Conservation (phyloP, 345 rosid genomes). For the Cardiospermum halicacabum region DNA sequence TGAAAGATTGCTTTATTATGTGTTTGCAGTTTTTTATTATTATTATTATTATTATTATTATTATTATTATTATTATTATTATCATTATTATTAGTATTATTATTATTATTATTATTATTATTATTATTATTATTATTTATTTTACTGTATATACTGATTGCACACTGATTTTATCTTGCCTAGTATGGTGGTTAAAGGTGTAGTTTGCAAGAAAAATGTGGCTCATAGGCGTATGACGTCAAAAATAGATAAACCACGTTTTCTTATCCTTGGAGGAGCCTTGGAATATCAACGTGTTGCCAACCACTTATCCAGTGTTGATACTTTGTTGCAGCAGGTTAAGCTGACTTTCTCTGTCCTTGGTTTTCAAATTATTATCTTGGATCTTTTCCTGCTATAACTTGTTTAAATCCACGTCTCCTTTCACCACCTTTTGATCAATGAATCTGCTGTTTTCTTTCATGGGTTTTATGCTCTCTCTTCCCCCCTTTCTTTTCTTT, state of each 20-base stretch:
- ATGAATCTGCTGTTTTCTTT: conserved; percentile 13
- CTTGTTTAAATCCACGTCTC: conserved; percentile 10
- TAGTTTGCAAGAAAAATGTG: conserved; percentile 93
- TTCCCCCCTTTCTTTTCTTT: conserved; percentile 6
- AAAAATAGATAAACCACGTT: conserved; percentile 74
- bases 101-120: too few species aligned
- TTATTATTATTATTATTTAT: too few species aligned
- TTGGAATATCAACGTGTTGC: conserved; percentile 93
- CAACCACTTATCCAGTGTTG: conserved; percentile 80
- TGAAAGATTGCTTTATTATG: conserved; percentile 3
- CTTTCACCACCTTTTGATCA: background rate
- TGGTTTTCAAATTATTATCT: conserved; percentile 15
- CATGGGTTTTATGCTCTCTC: conserved; percentile 20
- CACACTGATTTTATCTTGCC: conserved; percentile 29
- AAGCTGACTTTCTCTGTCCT: conserved; percentile 17
- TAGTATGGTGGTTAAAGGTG: conserved; percentile 88
- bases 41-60: too few species aligned
- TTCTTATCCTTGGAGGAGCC: conserved; percentile 88
- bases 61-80: too few species aligned
- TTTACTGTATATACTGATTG: too few species aligned
- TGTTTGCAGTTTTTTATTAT: conserved; percentile 15
- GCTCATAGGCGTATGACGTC: conserved; percentile 96
- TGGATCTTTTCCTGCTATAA: conserved; percentile 2
- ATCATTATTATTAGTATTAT: too few species aligned
- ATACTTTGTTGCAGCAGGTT: conserved; percentile 92